phyloP scores from a whole-genome alignment of 257 asterid species.

The Solanum stenotomum region DNA sequence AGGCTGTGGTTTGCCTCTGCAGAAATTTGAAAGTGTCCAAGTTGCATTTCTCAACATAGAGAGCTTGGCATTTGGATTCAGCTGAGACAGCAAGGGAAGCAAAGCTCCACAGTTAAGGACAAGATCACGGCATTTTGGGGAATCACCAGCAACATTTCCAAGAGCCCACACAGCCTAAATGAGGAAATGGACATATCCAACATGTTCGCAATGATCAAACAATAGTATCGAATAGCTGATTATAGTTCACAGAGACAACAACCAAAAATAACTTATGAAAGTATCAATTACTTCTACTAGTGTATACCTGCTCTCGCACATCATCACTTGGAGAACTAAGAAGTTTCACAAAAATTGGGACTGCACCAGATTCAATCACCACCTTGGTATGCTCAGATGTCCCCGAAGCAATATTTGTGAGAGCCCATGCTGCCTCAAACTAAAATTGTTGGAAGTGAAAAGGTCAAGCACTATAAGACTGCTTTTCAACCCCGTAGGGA shows the following conservation, averaged over 20 bases:
- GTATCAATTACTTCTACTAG: background rate
- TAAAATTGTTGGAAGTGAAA: background rate
- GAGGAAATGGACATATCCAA: background rate
- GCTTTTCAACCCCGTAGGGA: background rate
- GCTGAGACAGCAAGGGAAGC: conserved; percentile 61
- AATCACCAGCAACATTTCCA: conserved; percentile 94
- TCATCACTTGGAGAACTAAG: conserved; percentile 11
- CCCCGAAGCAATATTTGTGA: conserved; percentile 14
- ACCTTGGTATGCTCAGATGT: conserved; percentile 12
- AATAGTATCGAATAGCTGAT: background rate
- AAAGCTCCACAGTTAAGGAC: conserved; percentile 42
- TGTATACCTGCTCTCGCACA: conserved; percentile 12
- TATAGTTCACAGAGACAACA: background rate
- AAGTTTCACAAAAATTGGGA: conserved; percentile 17
- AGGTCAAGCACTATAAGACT: background rate
- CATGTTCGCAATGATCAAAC: background rate
- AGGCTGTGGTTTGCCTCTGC: conserved; percentile 72
- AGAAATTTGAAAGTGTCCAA: background rate
- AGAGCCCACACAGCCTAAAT: conserved; percentile 93
- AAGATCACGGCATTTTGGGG: conserved; percentile 66
- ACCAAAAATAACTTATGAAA: background rate
- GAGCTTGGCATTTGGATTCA: conserved; percentile 69
- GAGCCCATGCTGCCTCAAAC: conserved; percentile 17
- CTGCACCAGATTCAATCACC: conserved; percentile 11
- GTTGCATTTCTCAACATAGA: conserved; percentile 72